phyloP scores from a whole-genome alignment of 31 red algal species.

The Odonthalia washingtoniensis region DNA sequence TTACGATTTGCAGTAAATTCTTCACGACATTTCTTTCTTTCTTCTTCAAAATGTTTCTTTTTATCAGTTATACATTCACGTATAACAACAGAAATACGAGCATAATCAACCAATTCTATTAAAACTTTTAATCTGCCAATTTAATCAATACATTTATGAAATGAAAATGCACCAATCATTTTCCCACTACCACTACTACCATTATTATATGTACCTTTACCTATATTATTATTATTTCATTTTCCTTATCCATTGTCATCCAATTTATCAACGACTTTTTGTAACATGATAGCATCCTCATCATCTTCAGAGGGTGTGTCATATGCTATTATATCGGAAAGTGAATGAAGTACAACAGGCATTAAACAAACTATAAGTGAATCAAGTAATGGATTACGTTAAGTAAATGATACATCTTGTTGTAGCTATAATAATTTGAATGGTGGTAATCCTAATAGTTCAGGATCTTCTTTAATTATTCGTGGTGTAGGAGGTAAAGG shows the following conservation, averaged over 20 bases:
- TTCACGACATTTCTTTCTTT: background rate
- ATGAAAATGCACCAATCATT: background rate
- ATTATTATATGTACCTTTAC: background rate
- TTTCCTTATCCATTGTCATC: background rate
- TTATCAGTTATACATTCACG: background rate
- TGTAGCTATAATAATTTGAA: background rate
- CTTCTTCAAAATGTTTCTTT: background rate
- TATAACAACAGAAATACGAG: background rate
- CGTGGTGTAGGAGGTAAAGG: too few species aligned
- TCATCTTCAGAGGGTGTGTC: background rate
- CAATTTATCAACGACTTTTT: background rate
- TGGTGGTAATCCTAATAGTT: background rate
- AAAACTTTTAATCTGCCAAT: background rate
- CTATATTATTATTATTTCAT: background rate
- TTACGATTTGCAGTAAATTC: background rate
- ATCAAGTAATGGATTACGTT: background rate
- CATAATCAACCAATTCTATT: background rate
- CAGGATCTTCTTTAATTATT: too few species aligned
- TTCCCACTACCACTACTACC: too few species aligned
- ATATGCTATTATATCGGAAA: background rate
- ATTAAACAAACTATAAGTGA: background rate
- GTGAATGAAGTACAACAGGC: background rate
- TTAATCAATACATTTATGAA: background rate
- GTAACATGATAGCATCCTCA: background rate
- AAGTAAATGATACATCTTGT: background rate